phyloP scores from a whole-genome alignment of 2,329 filamentous ascomycete genomes.

The Epichloe aotearoae region DNA sequence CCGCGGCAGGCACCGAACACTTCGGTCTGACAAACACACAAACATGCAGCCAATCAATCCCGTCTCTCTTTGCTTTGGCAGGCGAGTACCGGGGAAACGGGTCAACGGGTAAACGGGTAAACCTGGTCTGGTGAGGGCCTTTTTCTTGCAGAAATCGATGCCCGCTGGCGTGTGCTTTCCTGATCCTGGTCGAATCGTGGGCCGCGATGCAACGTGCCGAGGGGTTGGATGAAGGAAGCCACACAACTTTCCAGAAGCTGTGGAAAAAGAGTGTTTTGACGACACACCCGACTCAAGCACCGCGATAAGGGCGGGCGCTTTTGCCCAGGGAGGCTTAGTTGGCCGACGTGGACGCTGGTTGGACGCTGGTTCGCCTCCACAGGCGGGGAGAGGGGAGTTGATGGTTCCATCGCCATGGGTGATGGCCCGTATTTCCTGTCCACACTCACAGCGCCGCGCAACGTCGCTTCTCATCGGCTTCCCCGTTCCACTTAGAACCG shows the following conservation, averaged over 20 bases:
- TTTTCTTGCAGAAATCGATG: background rate
- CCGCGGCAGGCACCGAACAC: too few relatives aligned
- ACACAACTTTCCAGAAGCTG: background rate
- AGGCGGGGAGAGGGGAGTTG: too few relatives aligned
- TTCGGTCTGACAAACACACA: background rate
- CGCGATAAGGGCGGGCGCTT: too few relatives aligned
- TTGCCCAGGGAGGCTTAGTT: too few relatives aligned
- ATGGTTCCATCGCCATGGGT: too few relatives aligned
- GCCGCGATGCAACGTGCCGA: background rate
- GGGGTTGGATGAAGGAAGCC: background rate
- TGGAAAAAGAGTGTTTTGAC: background rate
- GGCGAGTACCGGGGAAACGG: too few relatives aligned
- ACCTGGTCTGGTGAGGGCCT: too few relatives aligned
- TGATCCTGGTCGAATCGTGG: background rate
- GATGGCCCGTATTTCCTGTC: too few relatives aligned
- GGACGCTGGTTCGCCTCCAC: too few relatives aligned
- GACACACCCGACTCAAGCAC: too few relatives aligned
- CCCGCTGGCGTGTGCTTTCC: background rate
- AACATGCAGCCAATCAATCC: background rate
- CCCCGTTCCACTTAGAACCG: background rate
- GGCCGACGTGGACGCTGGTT: background rate
- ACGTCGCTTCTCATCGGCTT: constrained; percentile 1
- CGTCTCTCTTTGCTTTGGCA: too few relatives aligned
- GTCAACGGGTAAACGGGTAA: too few relatives aligned
- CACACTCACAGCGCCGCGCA: background rate